A percentile compares a stretch with the other conserved stretches of the same genome.
These are phyloP conservation scores for Biscutella auriculata DNA, from an alignment of 441 rosid species.

Conservation along the genomic window DNA sequence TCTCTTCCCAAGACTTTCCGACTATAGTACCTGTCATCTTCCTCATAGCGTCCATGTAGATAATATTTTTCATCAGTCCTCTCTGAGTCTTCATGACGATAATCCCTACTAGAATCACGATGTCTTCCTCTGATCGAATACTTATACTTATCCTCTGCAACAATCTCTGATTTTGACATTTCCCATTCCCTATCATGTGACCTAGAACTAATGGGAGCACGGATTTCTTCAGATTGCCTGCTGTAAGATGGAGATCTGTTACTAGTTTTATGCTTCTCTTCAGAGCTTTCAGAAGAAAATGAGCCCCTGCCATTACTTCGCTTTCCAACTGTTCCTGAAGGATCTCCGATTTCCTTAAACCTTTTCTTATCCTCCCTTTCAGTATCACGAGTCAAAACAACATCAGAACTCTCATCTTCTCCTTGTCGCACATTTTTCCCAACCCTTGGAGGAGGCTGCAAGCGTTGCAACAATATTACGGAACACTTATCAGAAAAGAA, in stretches of 20 bases:
- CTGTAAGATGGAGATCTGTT: slow-evolving; percentile 29
- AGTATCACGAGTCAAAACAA: slow-evolving; percentile 16
- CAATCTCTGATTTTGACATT: slow-evolving; percentile 41
- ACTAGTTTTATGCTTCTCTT: slow-evolving; percentile 18
- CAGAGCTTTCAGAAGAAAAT: slow-evolving; percentile 29
- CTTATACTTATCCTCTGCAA: slow-evolving; percentile 39
- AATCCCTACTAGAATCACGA: slow-evolving; percentile 23
- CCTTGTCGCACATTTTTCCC: slow-evolving; percentile 6
- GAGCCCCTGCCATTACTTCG: slow-evolving; percentile 30
- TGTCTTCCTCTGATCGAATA: slow-evolving; percentile 21
- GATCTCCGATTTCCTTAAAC: slow-evolving; percentile 15
- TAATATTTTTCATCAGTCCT: slow-evolving; percentile 31
- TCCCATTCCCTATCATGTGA: slow-evolving; percentile 36
- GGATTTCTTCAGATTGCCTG: slow-evolving; percentile 28
- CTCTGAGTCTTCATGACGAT: slow-evolving; percentile 29
- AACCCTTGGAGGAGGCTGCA: slow-evolving; percentile 26
- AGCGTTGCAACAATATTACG: slow-evolving; percentile 6
- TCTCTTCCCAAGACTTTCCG: slow-evolving; percentile 33
- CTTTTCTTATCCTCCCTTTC: slow-evolving; percentile 18
- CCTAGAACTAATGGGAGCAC: slow-evolving; percentile 34
- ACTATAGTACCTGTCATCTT: slow-evolving; percentile 28
- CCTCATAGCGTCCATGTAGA: slow-evolving; percentile 29
- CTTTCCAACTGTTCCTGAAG: too few species aligned
- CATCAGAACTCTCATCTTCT: slow-evolving; percentile 15
- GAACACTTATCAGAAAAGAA: slow-evolving; percentile 7